Evolutionary conservation across 2,329 filamentous ascomycete species (phyloP).

Genomic region (Colletotrichum filicis): DNA sequence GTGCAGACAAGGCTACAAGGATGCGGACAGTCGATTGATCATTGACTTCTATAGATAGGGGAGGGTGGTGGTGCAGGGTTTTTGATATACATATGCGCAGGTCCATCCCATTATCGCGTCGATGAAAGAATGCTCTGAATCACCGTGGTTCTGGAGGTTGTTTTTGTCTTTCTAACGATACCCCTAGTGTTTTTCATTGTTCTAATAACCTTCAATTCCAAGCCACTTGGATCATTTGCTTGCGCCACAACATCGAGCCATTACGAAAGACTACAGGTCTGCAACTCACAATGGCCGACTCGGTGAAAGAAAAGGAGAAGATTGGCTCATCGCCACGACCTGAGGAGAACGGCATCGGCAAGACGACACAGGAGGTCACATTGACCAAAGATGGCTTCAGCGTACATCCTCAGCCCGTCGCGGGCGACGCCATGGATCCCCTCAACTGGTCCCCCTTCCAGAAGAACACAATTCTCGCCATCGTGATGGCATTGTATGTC

Average conservation of each 20-base stretch:
- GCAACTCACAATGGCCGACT: constrained; percentile 17
- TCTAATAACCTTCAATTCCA: not conserved
- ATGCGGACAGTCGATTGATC: not conserved
- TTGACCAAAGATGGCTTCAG: constrained; percentile 42
- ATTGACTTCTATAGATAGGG: not conserved
- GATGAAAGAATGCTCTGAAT: not conserved
- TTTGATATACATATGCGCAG: not conserved
- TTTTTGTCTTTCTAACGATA: not conserved
- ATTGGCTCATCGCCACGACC: not conserved
- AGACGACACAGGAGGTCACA: constrained; percentile 30
- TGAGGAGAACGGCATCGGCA: constrained; percentile 12
- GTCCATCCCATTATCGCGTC: not conserved
- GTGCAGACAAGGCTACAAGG: not conserved
- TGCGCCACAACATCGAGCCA: not conserved
- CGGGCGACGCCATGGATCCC: constrained; percentile 60
- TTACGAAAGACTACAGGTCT: too few relatives aligned
- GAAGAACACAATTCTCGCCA: constrained; percentile 60
- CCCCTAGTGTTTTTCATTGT: not conserved
- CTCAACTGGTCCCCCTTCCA: constrained; percentile 61
- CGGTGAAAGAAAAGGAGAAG: constrained; percentile 24
- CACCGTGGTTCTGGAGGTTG: not conserved
- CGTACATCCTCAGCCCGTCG: constrained; percentile 48
- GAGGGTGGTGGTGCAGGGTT: not conserved
- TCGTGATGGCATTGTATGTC: constrained; percentile 63
- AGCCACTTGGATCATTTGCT: not conserved